phyloP scores from a whole-genome alignment of 2,329 filamentous ascomycete genomes.

The Aspergillus bombycis region DNA sequence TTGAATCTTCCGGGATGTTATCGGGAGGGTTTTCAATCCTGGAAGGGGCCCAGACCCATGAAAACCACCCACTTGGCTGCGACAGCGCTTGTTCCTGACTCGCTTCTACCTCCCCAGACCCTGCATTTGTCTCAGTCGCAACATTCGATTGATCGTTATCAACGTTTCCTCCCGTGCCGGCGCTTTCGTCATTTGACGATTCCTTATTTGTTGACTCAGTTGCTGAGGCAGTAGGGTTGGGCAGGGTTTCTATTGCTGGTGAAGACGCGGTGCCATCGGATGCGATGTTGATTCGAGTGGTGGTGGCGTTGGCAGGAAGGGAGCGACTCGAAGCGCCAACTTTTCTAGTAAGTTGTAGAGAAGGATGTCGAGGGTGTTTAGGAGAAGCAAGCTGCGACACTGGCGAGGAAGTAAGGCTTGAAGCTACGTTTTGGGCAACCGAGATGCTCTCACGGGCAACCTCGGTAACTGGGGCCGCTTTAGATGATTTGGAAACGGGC shows the following conservation, averaged over 20 bases:
- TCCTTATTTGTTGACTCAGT: slow-evolving; percentile 24
- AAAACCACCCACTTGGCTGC: slow-evolving; percentile 38
- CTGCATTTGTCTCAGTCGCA: slow-evolving; percentile 18
- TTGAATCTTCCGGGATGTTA: slow-evolving; percentile 9
- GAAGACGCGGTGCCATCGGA: slow-evolving; percentile 43
- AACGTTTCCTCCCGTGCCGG: slow-evolving; percentile 20
- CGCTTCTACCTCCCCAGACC: slow-evolving; percentile 10
- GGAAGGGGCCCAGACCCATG: slow-evolving; percentile 40
- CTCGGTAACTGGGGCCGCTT: slow-evolving; percentile 53
- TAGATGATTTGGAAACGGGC: slow-evolving; percentile 45
- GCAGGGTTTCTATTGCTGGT: slow-evolving; percentile 25
- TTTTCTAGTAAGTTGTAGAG: slow-evolving; percentile 48
- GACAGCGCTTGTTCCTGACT: slow-evolving; percentile 14
- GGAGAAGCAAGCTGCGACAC: slow-evolving; percentile 30
- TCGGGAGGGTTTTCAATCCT: slow-evolving; percentile 12
- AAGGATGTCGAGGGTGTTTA: slow-evolving; percentile 36
- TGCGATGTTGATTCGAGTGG: slow-evolving; percentile 50
- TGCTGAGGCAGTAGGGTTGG: slow-evolving; percentile 18
- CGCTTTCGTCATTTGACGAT: slow-evolving; percentile 15
- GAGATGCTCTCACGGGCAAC: slow-evolving; percentile 54
- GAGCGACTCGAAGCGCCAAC: slow-evolving; percentile 46
- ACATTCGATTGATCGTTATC: slow-evolving; percentile 22
- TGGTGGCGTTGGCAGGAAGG: slow-evolving; percentile 48
- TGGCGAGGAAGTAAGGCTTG: slow-evolving; percentile 38
- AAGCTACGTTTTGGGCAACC: slow-evolving; percentile 42